Evolutionary conservation across 2,329 filamentous ascomycete species (phyloP).

Genomic region (Aspergillus fumigatiaffinis): DNA sequence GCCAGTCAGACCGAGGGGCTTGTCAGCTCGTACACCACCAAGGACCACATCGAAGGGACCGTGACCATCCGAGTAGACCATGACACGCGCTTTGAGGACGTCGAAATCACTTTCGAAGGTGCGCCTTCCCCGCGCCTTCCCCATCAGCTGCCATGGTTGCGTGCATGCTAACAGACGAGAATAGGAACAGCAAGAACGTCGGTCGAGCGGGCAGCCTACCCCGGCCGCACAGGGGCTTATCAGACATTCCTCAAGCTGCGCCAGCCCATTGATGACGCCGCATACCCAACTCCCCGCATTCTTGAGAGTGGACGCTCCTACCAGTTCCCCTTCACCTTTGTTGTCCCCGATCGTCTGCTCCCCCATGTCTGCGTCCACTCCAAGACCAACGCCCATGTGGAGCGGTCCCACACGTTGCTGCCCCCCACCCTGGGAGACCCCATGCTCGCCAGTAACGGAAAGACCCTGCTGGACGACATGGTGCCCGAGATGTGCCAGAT

Average conservation of each 20-base stretch:
- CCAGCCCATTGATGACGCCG: constrained; percentile 53
- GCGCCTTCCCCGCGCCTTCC: too few relatives aligned
- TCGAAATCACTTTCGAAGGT: constrained; percentile 58
- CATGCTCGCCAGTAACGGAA: constrained; percentile 49
- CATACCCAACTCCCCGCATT: constrained; percentile 54
- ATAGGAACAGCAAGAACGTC: constrained; percentile 49
- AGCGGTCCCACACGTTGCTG: constrained; percentile 53
- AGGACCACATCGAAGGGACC: constrained; percentile 54
- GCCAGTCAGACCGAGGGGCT: constrained; percentile 30
- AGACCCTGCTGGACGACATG: constrained; percentile 55
- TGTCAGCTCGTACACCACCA: constrained; percentile 52
- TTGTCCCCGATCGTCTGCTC: constrained; percentile 58
- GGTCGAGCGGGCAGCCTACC: constrained; percentile 54
- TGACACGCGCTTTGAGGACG: constrained; percentile 54
- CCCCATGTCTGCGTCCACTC: constrained; percentile 57
- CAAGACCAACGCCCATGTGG: constrained; percentile 49
- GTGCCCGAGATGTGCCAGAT: constrained; percentile 61
- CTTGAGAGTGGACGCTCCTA: constrained; percentile 54
- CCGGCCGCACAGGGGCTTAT: constrained; percentile 52
- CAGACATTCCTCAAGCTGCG: constrained; percentile 60
- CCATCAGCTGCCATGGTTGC: neutral
- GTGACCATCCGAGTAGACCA: constrained; percentile 48
- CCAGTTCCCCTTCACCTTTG: constrained; percentile 61
- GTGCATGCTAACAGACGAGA: constrained; percentile 3
- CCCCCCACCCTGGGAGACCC: constrained; percentile 61